These are phyloP conservation scores for Rhodotorula babjevae DNA, from an alignment of 768 basidiomycete species.

Conservation along the genomic window DNA sequence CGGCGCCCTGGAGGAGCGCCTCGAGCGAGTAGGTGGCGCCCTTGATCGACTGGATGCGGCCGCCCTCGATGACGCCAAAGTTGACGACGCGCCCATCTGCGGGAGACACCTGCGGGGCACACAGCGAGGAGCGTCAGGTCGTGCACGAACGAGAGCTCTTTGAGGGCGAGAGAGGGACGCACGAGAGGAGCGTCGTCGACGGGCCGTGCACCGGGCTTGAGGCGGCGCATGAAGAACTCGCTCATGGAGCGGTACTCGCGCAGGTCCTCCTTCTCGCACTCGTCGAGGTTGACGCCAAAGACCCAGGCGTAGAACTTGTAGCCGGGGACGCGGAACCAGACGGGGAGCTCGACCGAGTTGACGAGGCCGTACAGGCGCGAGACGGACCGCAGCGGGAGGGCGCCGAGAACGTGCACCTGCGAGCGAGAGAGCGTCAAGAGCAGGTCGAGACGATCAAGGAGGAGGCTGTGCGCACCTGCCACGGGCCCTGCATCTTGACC, in stretches of 20 bases:
- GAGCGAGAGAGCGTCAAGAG: neutral
- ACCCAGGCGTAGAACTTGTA: conserved; percentile 74
- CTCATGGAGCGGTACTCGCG: conserved; percentile 78
- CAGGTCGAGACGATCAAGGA: neutral
- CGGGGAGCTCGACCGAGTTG: conserved; percentile 84
- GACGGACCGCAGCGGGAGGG: conserved; percentile 85
- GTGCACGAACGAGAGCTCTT: neutral
- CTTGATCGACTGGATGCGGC: conserved; percentile 91
- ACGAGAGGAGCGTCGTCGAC: conserved; percentile 72
- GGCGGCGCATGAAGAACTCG: conserved; percentile 86
- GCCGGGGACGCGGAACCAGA: conserved; percentile 90
- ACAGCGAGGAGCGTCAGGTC: neutral
- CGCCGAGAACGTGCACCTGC: conserved; percentile 90
- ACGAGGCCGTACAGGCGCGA: conserved; percentile 97
- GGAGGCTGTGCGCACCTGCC: conserved; percentile 62
- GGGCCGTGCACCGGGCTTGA: conserved; percentile 75
- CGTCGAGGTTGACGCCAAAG: conserved; percentile 93
- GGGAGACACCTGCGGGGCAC: conserved; percentile 65
- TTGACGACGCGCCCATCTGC: conserved; percentile 91
- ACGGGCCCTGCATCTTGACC: conserved; percentile 77
- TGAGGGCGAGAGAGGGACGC: conserved; percentile 38
- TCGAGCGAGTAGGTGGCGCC: conserved; percentile 95
- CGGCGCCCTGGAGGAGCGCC: conserved; percentile 67
- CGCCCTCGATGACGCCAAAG: conserved; percentile 72
- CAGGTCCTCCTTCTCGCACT: conserved; percentile 75